phyloP scores from a whole-genome alignment of 2,329 filamentous ascomycete genomes.

The Penicillium freii region DNA sequence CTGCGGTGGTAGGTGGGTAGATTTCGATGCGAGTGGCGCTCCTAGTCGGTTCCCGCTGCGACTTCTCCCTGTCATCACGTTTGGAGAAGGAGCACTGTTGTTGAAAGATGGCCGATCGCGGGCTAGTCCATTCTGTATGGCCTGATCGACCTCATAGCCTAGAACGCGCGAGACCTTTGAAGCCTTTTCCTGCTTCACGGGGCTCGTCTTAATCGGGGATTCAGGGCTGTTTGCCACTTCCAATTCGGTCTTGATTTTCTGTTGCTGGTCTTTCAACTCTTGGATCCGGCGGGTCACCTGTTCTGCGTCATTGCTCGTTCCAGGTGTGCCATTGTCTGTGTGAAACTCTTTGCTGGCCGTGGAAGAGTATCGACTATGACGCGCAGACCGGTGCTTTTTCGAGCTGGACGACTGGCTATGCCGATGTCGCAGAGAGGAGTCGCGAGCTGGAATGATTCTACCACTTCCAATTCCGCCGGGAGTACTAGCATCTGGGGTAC shows the following conservation, averaged over 20 bases:
- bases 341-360: conserved; percentile 42
- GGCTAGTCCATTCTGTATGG: conserved; percentile 5
- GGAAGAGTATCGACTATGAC: conserved; percentile 42
- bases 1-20: conserved; percentile 27
- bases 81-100: conserved; percentile 68
- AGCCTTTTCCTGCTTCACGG: conserved; percentile 14
- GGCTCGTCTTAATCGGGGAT: conserved; percentile 18
- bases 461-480: conserved; percentile 46
- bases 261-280: conserved; percentile 57
- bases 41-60: conserved; percentile 32
- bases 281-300: conserved; percentile 58
- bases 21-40: conserved; percentile 29
- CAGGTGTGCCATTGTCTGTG: conserved; percentile 40
- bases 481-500: conserved; percentile 28
- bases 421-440: conserved; percentile 62
- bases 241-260: conserved; percentile 53
- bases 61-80: conserved; percentile 61
- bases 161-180: conserved; percentile 12
- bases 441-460: conserved; percentile 62
- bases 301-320: conserved; percentile 48
- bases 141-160: conserved; percentile 2
- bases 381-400: conserved; percentile 54
- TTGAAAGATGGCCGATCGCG: conserved; percentile 32
- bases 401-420: conserved; percentile 50
- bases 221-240: conserved; percentile 39